Conservation (phyloP, 352 stramenopile genomes). For the Blastocystis hominis region DNA sequence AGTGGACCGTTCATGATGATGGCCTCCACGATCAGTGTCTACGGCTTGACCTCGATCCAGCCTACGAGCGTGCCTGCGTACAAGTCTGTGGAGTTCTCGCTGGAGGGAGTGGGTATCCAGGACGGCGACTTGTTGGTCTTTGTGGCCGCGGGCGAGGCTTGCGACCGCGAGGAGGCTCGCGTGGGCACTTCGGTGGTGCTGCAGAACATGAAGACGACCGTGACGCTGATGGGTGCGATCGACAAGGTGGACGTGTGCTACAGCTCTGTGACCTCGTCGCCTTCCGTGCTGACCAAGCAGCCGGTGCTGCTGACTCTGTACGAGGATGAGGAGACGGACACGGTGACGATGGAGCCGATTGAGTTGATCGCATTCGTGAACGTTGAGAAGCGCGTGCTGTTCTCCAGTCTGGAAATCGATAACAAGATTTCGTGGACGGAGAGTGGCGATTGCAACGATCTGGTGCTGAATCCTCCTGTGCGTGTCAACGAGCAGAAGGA, state of each 20-base stretch:
- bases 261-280: background rate
- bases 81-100: background rate
- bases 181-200: background rate
- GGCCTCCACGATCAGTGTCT: background rate
- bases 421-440: slow-evolving; percentile 28
- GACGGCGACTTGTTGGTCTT: background rate
- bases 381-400: slow-evolving; percentile 27
- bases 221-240: background rate
- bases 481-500: slow-evolving; percentile 40
- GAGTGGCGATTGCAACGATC: background rate
- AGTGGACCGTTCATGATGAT: slow-evolving; percentile 6
- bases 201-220: background rate
- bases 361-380: slow-evolving; percentile 28
- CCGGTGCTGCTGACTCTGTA: background rate
- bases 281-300: slow-evolving; percentile 13
- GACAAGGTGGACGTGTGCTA: slow-evolving; percentile 37
- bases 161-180: background rate
- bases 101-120: slow-evolving; percentile 7
- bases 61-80: background rate
- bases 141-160: background rate
- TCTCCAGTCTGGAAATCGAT: background rate
- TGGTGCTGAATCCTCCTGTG: background rate
- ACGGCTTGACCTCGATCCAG: background rate
- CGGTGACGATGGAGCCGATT: background rate
- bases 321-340: background rate